Conservation (phyloP, 176 grass and related monocot genomes). For the Cenchrus purpureus region DNA sequence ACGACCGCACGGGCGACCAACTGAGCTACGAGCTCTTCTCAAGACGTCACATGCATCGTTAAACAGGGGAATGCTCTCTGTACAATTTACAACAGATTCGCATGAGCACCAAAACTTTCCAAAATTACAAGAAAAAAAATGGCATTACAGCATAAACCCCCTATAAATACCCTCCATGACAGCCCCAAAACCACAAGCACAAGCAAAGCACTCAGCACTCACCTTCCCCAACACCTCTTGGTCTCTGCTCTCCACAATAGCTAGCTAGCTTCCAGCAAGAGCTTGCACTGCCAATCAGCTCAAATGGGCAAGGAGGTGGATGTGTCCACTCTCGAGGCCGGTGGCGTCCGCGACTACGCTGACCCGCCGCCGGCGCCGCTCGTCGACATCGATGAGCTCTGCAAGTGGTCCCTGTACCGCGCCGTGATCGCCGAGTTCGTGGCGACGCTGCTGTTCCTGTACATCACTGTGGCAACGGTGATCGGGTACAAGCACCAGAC, state of each 20-base stretch:
- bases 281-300: background rate
- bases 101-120: background rate
- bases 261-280: background rate
- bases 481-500: conserved; percentile 62
- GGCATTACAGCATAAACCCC: background rate
- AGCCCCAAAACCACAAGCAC: background rate
- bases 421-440: conserved; percentile 74
- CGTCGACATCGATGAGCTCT: conserved; percentile 58
- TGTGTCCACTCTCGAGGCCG: conserved; percentile 28
- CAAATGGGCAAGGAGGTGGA: conserved; percentile 47
- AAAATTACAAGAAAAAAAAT: background rate
- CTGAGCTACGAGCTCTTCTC: too few relatives aligned
- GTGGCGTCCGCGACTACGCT: conserved; percentile 40
- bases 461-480: conserved; percentile 52
- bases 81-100: background rate
- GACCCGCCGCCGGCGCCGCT: conserved; percentile 55
- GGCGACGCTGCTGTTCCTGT: conserved; percentile 67
- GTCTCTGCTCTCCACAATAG: background rate
- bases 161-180: conserved; percentile 42
- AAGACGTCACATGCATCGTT: background rate
- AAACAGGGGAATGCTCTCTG: background rate
- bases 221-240: background rate
- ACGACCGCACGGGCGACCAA: too few relatives aligned
- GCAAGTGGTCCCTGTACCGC: conserved; percentile 70
- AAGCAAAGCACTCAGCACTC: background rate